phyloP scores from a whole-genome alignment of 2,329 filamentous ascomycete species.

The Sporothrix pseudoabietina region DNA sequence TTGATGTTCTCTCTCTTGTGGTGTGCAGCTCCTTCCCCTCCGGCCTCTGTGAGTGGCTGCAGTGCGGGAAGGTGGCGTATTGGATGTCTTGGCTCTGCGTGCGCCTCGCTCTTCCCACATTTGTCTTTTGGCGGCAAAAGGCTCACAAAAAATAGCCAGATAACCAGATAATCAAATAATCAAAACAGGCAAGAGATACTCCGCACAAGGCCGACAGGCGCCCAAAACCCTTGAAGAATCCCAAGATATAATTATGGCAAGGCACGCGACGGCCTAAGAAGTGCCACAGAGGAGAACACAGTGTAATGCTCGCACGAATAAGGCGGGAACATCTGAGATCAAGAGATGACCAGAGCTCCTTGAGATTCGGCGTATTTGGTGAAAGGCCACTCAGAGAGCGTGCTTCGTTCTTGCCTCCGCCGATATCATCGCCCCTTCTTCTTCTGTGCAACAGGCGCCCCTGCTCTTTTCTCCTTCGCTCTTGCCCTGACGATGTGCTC shows the following conservation, averaged over 20 bases:
- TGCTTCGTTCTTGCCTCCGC: not conserved
- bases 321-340: not conserved
- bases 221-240: not conserved
- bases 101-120: not conserved
- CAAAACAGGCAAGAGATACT: not conserved
- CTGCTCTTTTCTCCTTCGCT: not conserved
- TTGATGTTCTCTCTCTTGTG: not conserved
- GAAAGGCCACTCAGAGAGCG: slow-evolving; percentile 11
- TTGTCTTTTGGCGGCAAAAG: not conserved
- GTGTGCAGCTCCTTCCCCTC: slow-evolving; percentile 19
- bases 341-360: not conserved
- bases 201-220: not conserved
- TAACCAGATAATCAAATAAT: not conserved
- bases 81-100: slow-evolving; percentile 1
- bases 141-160: not conserved
- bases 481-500: slow-evolving; percentile 4
- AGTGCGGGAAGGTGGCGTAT: slow-evolving; percentile 13
- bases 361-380: not conserved
- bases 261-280: not conserved
- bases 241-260: not conserved
- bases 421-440: not conserved
- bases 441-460: slow-evolving; percentile 6
- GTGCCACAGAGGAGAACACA: not conserved
- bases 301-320: not conserved
- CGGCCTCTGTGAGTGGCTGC: slow-evolving; percentile 21